A percentile compares a stretch with the other conserved stretches of the same genome.
Evolutionary conservation across 192 early-diverging fungal genomes (phyloP).

Genomic region (Backusella liffmaniae): DNA sequence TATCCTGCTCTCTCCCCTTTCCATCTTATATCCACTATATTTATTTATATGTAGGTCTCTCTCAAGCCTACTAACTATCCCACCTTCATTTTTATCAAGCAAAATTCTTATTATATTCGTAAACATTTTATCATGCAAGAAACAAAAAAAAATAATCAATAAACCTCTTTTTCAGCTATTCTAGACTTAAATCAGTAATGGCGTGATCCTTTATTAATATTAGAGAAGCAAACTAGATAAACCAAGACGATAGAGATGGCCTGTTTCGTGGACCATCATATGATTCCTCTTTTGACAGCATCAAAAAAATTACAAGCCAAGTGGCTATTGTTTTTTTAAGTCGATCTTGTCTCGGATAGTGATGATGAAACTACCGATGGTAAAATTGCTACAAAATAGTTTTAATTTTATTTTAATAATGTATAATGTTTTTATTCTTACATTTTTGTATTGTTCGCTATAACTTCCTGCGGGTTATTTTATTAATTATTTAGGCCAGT

Average conservation of each 20-base stretch:
- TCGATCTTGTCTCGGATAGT: too few relatives aligned
- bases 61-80: background rate
- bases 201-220: too few relatives aligned
- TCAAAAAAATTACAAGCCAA: background rate
- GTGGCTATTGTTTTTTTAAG: too few relatives aligned
- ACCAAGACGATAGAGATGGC: too few relatives aligned
- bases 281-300: background rate
- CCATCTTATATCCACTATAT: background rate
- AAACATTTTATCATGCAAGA: conserved; percentile 2
- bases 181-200: background rate
- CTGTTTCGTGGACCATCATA: background rate
- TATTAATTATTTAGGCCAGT: too few relatives aligned
- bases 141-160: background rate
- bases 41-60: background rate
- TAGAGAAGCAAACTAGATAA: too few relatives aligned
- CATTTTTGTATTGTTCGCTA: too few relatives aligned
- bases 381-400: too few relatives aligned
- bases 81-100: conserved; percentile 7
- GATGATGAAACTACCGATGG: too few relatives aligned
- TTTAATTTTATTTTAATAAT: too few relatives aligned
- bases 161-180: background rate
- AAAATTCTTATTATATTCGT: background rate
- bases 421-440: too few relatives aligned
- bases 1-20: background rate
- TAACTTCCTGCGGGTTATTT: too few relatives aligned